Evolutionary conservation across 768 basidiomycete genomes (phyloP).

Genomic region (Leccinum disarticulatum): DNA sequence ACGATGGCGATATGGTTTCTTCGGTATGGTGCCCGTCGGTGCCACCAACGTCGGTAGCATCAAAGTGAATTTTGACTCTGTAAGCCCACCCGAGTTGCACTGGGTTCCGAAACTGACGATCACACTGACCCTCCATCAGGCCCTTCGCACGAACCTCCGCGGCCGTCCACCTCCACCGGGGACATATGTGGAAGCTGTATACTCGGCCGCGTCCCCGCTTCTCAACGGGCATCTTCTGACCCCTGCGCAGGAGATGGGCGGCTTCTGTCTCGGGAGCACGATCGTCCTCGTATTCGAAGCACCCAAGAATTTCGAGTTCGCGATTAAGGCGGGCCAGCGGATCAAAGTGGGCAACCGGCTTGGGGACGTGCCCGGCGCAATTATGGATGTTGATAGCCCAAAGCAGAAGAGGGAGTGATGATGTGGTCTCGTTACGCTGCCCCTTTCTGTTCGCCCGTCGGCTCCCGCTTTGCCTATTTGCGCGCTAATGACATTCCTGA

Average conservation of each 20-base stretch:
- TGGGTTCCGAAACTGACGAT: neutral
- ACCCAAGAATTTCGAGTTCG: conserved; percentile 77
- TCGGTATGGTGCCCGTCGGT: conserved; percentile 95
- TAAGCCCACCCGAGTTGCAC: conserved; percentile 25
- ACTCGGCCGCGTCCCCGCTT: conserved; percentile 78
- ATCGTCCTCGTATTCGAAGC: conserved; percentile 98
- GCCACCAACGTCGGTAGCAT: conserved; percentile 98
- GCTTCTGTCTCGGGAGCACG: conserved; percentile 92
- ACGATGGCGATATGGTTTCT: conserved; percentile 94
- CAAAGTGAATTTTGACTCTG: conserved; percentile 92
- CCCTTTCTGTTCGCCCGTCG: neutral
- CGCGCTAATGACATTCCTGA: neutral
- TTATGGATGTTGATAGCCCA: conserved; percentile 25
- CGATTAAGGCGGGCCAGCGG: conserved; percentile 73
- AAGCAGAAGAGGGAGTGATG: conserved; percentile 35
- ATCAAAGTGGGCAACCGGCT: conserved; percentile 84
- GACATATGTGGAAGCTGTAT: conserved; percentile 90
- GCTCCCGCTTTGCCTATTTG: neutral
- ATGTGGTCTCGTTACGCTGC: no score
- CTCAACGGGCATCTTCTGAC: conserved; percentile 85
- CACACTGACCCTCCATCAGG: conserved; percentile 41
- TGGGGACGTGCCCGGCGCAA: conserved; percentile 48
- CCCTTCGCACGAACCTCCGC: conserved; percentile 86
- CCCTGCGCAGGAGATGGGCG: conserved; percentile 95
- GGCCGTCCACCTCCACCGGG: conserved; percentile 72